Percentiles rank a stretch among this genome's conserved stretches.
These are phyloP conservation scores for Arthroderma uncinatum DNA, from an alignment of 2,329 filamentous ascomycete genomes.

Conservation along the genomic window DNA sequence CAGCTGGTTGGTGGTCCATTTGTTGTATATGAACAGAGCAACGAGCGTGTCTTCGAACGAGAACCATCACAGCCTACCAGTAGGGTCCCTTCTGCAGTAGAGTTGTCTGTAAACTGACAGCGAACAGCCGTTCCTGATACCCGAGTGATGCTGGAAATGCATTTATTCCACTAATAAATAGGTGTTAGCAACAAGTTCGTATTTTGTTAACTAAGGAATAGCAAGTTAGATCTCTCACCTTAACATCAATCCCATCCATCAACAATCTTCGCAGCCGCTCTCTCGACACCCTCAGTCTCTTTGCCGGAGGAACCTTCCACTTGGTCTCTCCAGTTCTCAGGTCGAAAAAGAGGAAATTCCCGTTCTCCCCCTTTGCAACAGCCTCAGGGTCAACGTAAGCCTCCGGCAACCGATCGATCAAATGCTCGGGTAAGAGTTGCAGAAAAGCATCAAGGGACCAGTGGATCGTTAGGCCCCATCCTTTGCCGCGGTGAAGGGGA, in stretches of 20 bases:
- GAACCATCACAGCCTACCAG: slow-evolving; percentile 44
- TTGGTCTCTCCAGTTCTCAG: slow-evolving; percentile 41
- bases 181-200: neutral
- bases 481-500: slow-evolving; percentile 5
- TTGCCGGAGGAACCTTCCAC: slow-evolving; percentile 36
- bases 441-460: slow-evolving; percentile 34
- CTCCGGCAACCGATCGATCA: slow-evolving; percentile 32
- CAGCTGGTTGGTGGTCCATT: neutral
- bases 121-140: slow-evolving; percentile 28
- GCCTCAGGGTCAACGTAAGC: slow-evolving; percentile 46
- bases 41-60: slow-evolving; percentile 35
- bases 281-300: slow-evolving; percentile 40
- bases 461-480: slow-evolving; percentile 51
- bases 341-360: slow-evolving; percentile 47
- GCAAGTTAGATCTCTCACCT: slow-evolving; percentile 25
- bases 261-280: slow-evolving; percentile 38
- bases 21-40: slow-evolving; percentile 18
- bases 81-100: slow-evolving; percentile 33
- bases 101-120: slow-evolving; percentile 40
- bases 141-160: slow-evolving; percentile 16
- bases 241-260: slow-evolving; percentile 37
- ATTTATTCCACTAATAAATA: slow-evolving; percentile 32
- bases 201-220: neutral
- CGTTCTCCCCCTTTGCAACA: slow-evolving; percentile 37
- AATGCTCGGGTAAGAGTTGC: slow-evolving; percentile 1